These are phyloP conservation scores for Mortierella hygrophila DNA, from an alignment of 192 early-diverging fungal species.

Conservation along the genomic window DNA sequence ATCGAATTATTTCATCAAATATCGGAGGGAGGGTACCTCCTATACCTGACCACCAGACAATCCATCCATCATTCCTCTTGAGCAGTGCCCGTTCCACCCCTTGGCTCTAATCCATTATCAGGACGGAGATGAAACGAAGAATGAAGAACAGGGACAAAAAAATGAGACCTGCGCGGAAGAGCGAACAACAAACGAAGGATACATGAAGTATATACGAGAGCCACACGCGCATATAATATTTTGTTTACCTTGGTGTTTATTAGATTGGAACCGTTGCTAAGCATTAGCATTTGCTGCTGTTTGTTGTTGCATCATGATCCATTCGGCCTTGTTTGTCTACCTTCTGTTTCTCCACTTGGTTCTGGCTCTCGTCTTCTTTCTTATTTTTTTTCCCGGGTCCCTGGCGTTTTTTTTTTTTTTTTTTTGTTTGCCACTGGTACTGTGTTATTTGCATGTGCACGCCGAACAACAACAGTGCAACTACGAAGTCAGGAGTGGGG, in stretches of 20 bases:
- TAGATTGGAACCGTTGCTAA: background rate
- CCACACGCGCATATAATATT: background rate
- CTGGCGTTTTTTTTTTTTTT: background rate
- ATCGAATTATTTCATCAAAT: background rate
- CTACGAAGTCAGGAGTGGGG: background rate
- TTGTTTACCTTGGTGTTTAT: background rate
- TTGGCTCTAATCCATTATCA: background rate
- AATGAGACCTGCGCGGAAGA: background rate
- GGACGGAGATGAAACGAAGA: constrained; percentile 5
- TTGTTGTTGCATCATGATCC: background rate
- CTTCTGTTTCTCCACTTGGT: background rate
- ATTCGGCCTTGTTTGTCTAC: background rate
- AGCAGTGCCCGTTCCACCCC: background rate
- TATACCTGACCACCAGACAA: background rate
- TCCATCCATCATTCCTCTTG: background rate
- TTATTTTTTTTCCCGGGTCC: constrained; percentile 10
- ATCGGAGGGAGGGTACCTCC: background rate
- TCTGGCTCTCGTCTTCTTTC: background rate
- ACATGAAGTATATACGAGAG: background rate
- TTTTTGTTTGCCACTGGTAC: background rate
- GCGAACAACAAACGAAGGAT: background rate
- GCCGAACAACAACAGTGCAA: background rate
- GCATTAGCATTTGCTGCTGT: background rate
- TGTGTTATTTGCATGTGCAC: background rate
- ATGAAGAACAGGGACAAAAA: background rate